phyloP scores from a whole-genome alignment of 1,284 basidiomycete genomes.

The Melampsora americana region DNA sequence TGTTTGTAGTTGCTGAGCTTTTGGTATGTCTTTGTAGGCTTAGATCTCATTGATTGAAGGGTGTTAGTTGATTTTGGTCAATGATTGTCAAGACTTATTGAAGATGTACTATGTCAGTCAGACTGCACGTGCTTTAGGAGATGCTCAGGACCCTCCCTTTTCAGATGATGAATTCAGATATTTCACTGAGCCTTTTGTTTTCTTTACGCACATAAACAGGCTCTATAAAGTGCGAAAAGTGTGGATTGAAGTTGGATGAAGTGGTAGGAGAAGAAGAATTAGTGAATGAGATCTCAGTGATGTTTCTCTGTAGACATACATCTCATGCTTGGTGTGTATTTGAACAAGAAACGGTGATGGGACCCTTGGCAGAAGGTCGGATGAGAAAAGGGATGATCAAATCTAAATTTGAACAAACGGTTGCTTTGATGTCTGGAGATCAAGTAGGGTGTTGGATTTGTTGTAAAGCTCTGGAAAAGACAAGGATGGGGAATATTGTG shows the following conservation, averaged over 20 bases:
- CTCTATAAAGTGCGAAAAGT: constrained; percentile 39
- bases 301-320: constrained; percentile 45
- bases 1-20: neutral
- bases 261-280: neutral
- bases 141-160: constrained; percentile 57
- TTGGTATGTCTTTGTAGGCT: neutral
- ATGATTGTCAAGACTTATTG: constrained; percentile 74
- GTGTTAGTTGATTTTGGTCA: constrained; percentile 77
- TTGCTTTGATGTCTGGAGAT: neutral
- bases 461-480: neutral
- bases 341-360: constrained; percentile 35
- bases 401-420: constrained; percentile 2
- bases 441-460: neutral
- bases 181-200: neutral
- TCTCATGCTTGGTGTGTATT: constrained; percentile 43
- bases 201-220: neutral
- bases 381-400: neutral
- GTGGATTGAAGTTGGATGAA: constrained; percentile 19
- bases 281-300: constrained; percentile 30
- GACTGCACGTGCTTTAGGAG: constrained; percentile 70
- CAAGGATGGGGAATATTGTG: neutral
- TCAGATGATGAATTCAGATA: neutral
- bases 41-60: constrained; percentile 84
- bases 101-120: constrained; percentile 69
- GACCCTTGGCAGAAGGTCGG: constrained; percentile 27